Conservation (phyloP, 108 stramenopile species). For the Pseudonitzschia pungens region DNA sequence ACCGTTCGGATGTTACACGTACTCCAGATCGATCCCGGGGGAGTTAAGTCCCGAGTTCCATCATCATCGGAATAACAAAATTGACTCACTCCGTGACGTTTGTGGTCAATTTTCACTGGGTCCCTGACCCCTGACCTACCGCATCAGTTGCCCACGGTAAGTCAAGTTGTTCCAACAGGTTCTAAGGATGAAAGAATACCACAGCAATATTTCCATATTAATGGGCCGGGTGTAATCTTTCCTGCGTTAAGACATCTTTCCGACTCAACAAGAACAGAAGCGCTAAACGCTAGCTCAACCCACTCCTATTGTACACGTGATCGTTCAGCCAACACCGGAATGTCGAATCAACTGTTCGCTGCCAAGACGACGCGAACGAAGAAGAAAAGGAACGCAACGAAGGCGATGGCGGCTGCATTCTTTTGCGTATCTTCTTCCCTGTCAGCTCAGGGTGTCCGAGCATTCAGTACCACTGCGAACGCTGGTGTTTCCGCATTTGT, state of each 20-base stretch:
- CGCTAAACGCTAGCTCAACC: no score
- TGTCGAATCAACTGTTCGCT: conserved; percentile 18
- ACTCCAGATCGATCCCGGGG: not conserved
- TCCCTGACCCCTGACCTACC: no score
- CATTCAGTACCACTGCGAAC: conserved; percentile 9
- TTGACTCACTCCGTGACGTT: conserved; percentile 10
- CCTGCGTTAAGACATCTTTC: not conserved
- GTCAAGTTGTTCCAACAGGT: no score
- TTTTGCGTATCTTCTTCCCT: conserved; percentile 18
- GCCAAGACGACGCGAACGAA: conserved; percentile 3
- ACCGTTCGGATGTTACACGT: not conserved
- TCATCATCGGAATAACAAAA: not conserved
- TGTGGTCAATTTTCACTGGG: not conserved
- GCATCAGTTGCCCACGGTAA: not conserved
- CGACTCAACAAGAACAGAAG: no score
- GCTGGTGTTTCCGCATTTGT: conserved; percentile 1
- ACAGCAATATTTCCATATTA: not conserved
- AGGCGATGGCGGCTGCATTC: conserved; percentile 5
- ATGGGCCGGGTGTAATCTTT: not conserved
- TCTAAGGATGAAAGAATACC: no score
- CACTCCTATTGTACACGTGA: not conserved
- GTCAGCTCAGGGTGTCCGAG: conserved; percentile 13
- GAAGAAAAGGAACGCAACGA: conserved; percentile 16
- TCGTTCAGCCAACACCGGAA: not conserved
- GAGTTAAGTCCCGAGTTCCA: not conserved